Conservation (phyloP, 1,284 basidiomycete species). For the Thelephora terrestris region DNA sequence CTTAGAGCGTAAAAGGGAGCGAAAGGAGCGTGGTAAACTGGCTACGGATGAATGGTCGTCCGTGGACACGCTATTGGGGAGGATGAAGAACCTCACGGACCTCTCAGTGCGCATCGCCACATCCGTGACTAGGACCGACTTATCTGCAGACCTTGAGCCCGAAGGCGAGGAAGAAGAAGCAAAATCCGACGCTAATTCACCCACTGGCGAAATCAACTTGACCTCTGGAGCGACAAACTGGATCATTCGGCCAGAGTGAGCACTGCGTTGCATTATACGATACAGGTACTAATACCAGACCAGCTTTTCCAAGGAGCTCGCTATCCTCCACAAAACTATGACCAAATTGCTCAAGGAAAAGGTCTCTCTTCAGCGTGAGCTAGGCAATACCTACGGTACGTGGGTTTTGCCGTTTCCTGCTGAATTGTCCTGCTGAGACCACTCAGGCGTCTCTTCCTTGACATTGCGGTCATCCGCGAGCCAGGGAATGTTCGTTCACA, state of each 20-base stretch:
- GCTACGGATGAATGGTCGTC: slow-evolving; percentile 39
- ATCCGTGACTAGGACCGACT: slow-evolving; percentile 35
- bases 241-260: slow-evolving; percentile 68
- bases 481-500: slow-evolving; percentile 67
- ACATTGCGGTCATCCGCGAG: slow-evolving; percentile 57
- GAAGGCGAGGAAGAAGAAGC: slow-evolving; percentile 13
- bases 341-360: slow-evolving; percentile 34
- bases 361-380: slow-evolving; percentile 40
- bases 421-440: slow-evolving; percentile 1
- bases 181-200: slow-evolving; percentile 3
- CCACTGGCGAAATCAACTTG: slow-evolving; percentile 13
- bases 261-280: not conserved
- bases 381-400: slow-evolving; percentile 50
- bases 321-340: slow-evolving; percentile 41
- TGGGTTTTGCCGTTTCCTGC: not conserved
- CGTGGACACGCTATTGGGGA: slow-evolving; percentile 44
- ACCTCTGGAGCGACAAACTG: slow-evolving; percentile 27
- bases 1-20: slow-evolving; percentile 47
- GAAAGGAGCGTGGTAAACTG: slow-evolving; percentile 24
- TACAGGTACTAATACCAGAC: not conserved
- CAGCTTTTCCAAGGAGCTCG: slow-evolving; percentile 63
- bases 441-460: slow-evolving; percentile 56
- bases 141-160: slow-evolving; percentile 13
- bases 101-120: slow-evolving; percentile 52
- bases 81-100: slow-evolving; percentile 43